A percentile compares a stretch with the other conserved stretches of the same genome.
These are phyloP conservation scores for Pisolithus sp. DNA, from an alignment of 768 basidiomycete genomes.

Conservation along the genomic window DNA sequence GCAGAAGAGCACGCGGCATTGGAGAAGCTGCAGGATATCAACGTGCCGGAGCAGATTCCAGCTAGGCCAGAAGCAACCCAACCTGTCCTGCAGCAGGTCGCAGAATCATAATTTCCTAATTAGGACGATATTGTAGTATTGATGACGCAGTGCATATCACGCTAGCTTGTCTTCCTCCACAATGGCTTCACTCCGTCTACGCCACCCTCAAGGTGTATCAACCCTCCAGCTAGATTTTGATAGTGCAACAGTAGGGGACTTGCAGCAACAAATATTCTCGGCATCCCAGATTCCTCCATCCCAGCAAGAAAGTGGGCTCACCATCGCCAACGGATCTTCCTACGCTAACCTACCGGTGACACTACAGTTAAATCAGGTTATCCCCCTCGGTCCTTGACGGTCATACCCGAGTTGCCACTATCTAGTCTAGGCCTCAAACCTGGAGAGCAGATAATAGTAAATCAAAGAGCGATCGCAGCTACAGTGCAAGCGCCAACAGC, in stretches of 20 bases:
- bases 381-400: constrained; percentile 67
- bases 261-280: constrained; percentile 65
- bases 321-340: not conserved
- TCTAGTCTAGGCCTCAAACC: constrained; percentile 67
- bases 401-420: constrained; percentile 68
- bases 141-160: not conserved
- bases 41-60: constrained; percentile 13
- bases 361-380: constrained; percentile 73
- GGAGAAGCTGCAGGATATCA: constrained; percentile 17
- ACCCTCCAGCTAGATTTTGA: constrained; percentile 68
- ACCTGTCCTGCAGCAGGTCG: too few species aligned
- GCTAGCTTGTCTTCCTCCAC: not conserved
- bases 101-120: constrained; percentile 1
- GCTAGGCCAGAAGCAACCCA: not conserved
- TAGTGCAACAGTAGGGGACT: constrained; percentile 60
- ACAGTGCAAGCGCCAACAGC: constrained; percentile 4
- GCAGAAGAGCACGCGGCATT: constrained; percentile 21
- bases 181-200: constrained; percentile 72
- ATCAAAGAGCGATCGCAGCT: constrained; percentile 26
- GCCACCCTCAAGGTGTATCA: constrained; percentile 78
- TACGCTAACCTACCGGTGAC: not conserved
- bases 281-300: constrained; percentile 66
- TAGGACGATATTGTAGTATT: not conserved
- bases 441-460: constrained; percentile 87
- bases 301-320: constrained; percentile 67